These are phyloP conservation scores for Pelargonium australe DNA, from an alignment of 441 rosid genomes.

Conservation along the genomic window DNA sequence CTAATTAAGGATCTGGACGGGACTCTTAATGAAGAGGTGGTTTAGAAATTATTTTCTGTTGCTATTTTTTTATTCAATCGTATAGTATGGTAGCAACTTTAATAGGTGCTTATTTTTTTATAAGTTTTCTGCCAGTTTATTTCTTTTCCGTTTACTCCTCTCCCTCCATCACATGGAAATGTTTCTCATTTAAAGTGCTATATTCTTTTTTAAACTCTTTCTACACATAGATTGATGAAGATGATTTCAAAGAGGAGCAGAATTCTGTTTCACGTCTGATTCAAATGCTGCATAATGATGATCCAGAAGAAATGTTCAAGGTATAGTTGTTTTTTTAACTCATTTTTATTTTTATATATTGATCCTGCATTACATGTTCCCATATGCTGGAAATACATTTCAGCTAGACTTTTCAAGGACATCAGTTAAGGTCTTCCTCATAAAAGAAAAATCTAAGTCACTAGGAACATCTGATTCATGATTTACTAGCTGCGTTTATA, in stretches of 20 bases:
- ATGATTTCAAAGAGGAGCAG: constrained; percentile 95
- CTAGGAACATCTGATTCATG: neutral
- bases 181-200: constrained; percentile 12
- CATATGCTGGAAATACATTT: neutral
- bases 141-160: neutral
- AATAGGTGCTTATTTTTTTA: neutral
- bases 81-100: neutral
- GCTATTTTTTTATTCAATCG: neutral
- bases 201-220: neutral
- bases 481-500: neutral
- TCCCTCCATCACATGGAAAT: neutral
- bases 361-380: neutral
- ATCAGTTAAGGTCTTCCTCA: constrained; percentile 16
- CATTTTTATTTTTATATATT: neutral
- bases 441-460: constrained; percentile 2
- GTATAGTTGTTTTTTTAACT: constrained; percentile 28
- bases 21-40: constrained; percentile 57
- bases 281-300: constrained; percentile 81
- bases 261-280: constrained; percentile 92
- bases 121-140: neutral
- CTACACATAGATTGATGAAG: constrained; percentile 66
- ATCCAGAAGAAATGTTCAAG: constrained; percentile 94
- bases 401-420: constrained; percentile 20
- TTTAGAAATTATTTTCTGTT: constrained; percentile 15
- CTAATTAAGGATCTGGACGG: constrained; percentile 87